Percentiles rank a stretch among this genome's conserved stretches.
Conservation (phyloP, 306 rosid genomes). For the Cucumis cinereus region DNA sequence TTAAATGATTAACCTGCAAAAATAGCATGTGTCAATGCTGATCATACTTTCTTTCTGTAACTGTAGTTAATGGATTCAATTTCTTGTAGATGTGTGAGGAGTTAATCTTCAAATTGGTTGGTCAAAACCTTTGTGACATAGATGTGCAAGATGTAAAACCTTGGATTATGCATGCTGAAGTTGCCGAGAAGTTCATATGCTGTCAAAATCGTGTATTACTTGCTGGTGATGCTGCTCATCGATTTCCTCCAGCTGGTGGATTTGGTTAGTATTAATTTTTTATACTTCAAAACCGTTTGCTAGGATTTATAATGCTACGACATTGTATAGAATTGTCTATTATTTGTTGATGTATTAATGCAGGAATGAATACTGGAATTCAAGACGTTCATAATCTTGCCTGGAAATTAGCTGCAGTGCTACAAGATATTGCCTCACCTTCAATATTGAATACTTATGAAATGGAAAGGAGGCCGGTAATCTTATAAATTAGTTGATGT, state of each 20-base stretch:
- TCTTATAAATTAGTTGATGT: conserved; percentile 6
- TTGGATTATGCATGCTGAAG: conserved; percentile 99
- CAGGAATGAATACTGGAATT: conserved; percentile 99
- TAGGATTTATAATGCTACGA: not conserved
- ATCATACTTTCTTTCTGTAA: not conserved
- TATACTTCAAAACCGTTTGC: conserved; percentile 7
- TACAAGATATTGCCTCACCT: conserved; percentile 65
- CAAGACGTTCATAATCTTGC: conserved; percentile 96
- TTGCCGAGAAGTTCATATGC: conserved; percentile 64
- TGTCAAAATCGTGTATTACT: conserved; percentile 49
- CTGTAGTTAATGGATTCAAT: conserved; percentile 15
- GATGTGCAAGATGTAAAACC: conserved; percentile 72
- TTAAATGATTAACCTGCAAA: not conserved
- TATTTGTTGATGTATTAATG: conserved; percentile 10
- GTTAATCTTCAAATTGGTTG: conserved; percentile 62
- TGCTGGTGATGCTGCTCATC: conserved; percentile 96
- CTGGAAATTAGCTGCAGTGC: conserved; percentile 83
- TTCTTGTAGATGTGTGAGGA: conserved; percentile 57
- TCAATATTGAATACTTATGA: conserved; percentile 68
- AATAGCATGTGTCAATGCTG: not conserved
- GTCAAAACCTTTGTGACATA: conserved; percentile 61
- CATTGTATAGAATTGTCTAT: not conserved
- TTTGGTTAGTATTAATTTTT: conserved; percentile 54
- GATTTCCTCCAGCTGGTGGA: conserved; percentile 99
- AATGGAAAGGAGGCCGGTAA: conserved; percentile 77